Evolutionary conservation across 2,329 filamentous ascomycete genomes (phyloP).

Genomic region (Neocucurbitaria cava): DNA sequence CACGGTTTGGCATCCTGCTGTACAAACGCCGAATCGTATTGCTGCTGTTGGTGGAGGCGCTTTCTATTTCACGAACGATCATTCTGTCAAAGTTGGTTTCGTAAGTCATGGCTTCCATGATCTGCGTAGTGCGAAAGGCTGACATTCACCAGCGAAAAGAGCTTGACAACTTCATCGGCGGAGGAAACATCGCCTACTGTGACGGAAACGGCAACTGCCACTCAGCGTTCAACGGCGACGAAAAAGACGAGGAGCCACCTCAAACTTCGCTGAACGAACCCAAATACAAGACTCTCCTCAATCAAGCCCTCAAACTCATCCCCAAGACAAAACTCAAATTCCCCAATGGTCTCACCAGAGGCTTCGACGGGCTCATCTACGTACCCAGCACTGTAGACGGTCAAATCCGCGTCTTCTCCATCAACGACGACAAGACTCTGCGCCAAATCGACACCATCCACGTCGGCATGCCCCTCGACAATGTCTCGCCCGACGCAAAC

Average conservation of each 20-base stretch:
- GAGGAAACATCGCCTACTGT: slow-evolving; percentile 38
- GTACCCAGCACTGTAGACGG: slow-evolving; percentile 36
- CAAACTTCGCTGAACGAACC: background rate
- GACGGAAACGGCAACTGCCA: slow-evolving; percentile 23
- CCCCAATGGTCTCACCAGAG: slow-evolving; percentile 36
- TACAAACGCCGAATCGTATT: slow-evolving; percentile 34
- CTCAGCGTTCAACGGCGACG: slow-evolving; percentile 15
- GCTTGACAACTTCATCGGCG: slow-evolving; percentile 35
- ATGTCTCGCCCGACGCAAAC: slow-evolving; percentile 32
- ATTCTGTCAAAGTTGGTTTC: slow-evolving; percentile 33
- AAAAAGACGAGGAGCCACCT: slow-evolving; percentile 2
- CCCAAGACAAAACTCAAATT: slow-evolving; percentile 35
- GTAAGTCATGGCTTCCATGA: too few species aligned
- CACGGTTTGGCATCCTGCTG: slow-evolving; percentile 24
- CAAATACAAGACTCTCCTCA: slow-evolving; percentile 9
- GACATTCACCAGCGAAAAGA: slow-evolving; percentile 12
- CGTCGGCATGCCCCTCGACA: slow-evolving; percentile 37
- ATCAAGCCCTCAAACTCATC: slow-evolving; percentile 5
- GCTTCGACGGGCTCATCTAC: slow-evolving; percentile 34
- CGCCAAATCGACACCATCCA: slow-evolving; percentile 28
- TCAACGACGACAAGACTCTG: slow-evolving; percentile 25
- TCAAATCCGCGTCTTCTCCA: slow-evolving; percentile 26
- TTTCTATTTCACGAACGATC: slow-evolving; percentile 36
- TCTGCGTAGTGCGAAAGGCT: too few species aligned
- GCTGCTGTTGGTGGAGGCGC: slow-evolving; percentile 26